These are phyloP conservation scores for Trichoderma brevicompactum DNA, from an alignment of 2,329 filamentous ascomycete genomes.

Conservation along the genomic window DNA sequence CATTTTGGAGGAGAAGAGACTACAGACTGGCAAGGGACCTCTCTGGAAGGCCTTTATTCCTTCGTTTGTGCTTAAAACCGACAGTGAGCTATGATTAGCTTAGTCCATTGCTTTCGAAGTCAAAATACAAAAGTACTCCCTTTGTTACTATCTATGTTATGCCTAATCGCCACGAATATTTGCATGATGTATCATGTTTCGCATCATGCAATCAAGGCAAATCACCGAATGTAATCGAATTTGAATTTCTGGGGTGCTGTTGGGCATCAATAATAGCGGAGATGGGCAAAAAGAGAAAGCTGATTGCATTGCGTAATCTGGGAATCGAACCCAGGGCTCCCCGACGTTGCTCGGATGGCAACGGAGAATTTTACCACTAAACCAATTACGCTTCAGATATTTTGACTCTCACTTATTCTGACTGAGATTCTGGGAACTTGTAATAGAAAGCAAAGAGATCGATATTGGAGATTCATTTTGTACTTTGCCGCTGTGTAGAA, in stretches of 20 bases:
- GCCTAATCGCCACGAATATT: too few species aligned
- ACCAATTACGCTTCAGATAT: conserved; percentile 31
- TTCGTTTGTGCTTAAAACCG: not conserved
- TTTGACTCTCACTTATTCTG: not conserved
- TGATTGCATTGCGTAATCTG: conserved; percentile 30
- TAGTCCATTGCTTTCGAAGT: not conserved
- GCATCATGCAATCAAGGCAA: too few species aligned
- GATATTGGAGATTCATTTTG: too few species aligned
- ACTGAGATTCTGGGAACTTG: not conserved
- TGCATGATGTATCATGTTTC: too few species aligned
- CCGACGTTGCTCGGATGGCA: conserved; percentile 31
- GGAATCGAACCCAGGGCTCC: conserved; percentile 33
- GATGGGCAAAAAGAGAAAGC: not conserved
- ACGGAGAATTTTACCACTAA: conserved; percentile 34
- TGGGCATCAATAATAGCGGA: not conserved
- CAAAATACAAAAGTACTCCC: not conserved
- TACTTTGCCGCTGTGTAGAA: too few species aligned
- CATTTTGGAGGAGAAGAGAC: conserved; percentile 20
- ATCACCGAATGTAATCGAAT: too few species aligned
- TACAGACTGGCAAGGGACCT: not conserved
- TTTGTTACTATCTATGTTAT: not conserved
- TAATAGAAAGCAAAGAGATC: not conserved
- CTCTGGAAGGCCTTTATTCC: conserved; percentile 28
- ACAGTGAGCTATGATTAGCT: not conserved
- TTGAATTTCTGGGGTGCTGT: not conserved